Conservation (phyloP, 805 yeast genomes). For the Cyberlindnera amylophila region DNA sequence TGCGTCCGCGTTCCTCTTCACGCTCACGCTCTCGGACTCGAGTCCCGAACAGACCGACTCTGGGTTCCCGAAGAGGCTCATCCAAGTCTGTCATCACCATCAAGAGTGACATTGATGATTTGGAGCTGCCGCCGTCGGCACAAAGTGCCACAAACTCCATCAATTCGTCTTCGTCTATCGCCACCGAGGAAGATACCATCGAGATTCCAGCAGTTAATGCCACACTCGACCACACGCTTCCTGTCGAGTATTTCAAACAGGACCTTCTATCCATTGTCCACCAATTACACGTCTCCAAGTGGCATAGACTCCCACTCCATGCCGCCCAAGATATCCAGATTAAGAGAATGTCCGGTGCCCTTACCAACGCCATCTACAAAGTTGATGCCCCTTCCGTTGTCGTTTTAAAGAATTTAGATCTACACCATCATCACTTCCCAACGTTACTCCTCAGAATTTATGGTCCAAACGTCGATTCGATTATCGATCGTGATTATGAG, state of each 20-base stretch:
- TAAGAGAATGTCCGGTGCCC: constrained; percentile 81
- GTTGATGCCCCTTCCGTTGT: constrained; percentile 51
- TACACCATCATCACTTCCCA: constrained; percentile 44
- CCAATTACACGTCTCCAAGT: constrained; percentile 64
- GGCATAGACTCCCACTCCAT: constrained; percentile 50
- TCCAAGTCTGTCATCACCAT: constrained; percentile 14
- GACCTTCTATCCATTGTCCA: constrained; percentile 68
- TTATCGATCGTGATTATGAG: constrained; percentile 85
- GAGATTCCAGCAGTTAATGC: constrained; percentile 50
- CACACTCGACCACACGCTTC: constrained; percentile 69
- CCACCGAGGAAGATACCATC: constrained; percentile 8
- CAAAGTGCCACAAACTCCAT: constrained; percentile 1
- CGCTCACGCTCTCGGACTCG: constrained; percentile 20
- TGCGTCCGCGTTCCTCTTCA: constrained; percentile 13
- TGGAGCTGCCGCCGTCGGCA: constrained; percentile 9
- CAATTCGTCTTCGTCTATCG: too few relatives aligned
- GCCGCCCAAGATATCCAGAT: constrained; percentile 45
- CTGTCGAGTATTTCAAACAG: constrained; percentile 78
- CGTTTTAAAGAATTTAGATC: constrained; percentile 31
- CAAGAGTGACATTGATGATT: constrained; percentile 7
- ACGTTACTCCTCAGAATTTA: constrained; percentile 74
- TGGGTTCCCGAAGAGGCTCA: constrained; percentile 16
- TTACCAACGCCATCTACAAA: constrained; percentile 85
- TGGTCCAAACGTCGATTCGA: constrained; percentile 80
- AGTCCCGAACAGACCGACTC: constrained; percentile 15